phyloP scores from a whole-genome alignment of 495 filamentous ascomycete genomes.

The Neurospora tetraspora region DNA sequence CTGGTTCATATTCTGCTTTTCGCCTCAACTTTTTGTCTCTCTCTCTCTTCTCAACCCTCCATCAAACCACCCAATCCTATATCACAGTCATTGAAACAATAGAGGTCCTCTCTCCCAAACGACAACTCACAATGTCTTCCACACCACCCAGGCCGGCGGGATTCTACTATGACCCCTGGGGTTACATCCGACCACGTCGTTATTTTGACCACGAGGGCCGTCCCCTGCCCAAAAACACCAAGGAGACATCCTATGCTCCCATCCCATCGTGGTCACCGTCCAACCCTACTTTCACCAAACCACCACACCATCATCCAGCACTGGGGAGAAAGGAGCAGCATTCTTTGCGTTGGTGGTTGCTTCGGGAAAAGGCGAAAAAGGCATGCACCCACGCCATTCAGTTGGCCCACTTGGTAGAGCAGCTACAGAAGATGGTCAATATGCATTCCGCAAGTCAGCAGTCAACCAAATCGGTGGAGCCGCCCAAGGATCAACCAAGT shows the following conservation, averaged over 20 bases:
- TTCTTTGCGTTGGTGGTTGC: not conserved
- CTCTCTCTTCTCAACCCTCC: too few relatives aligned
- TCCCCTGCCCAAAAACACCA: not conserved
- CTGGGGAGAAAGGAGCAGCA: not conserved
- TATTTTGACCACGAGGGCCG: not conserved
- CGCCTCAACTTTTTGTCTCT: not conserved
- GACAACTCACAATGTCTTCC: not conserved
- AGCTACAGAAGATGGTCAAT: not conserved
- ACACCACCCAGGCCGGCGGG: not conserved
- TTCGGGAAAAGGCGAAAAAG: not conserved
- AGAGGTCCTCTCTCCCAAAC: not conserved
- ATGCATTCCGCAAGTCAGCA: not conserved
- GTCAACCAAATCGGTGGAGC: not conserved
- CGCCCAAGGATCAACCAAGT: not conserved
- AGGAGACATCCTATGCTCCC: not conserved
- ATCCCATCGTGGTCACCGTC: not conserved
- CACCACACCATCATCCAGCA: not conserved
- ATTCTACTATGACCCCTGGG: not conserved
- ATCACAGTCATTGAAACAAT: not conserved
- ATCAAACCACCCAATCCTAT: not conserved
- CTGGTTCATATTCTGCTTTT: not conserved
- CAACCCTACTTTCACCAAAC: not conserved
- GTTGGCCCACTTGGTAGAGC: not conserved
- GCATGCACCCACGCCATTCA: not conserved
- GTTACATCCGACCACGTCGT: not conserved